Evolutionary conservation across 2,329 filamentous ascomycete species (phyloP), one percentile per base, ranked within the genome.

Genomic region (Aspergillus sp.): DNA sequence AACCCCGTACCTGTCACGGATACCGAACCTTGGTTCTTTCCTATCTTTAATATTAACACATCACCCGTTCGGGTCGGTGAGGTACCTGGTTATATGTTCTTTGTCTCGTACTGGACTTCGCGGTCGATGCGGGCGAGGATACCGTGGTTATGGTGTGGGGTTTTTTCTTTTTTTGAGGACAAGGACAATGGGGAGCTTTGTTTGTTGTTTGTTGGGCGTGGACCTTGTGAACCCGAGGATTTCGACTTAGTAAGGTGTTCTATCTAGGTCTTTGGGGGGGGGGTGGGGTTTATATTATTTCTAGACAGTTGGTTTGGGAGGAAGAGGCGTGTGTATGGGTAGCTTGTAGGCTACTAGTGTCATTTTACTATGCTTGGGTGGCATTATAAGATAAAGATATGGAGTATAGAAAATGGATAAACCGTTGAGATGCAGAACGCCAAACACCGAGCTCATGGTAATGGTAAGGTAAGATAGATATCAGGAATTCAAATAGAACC

Each of bases 401-500:
- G 49, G 49, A 14, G 29, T 56, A 20, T 42, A 31, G n/a, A 45
- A 18, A 50, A n/a, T 11, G 31, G 45, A 31, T 6, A 42, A 42
- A n/a, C 36, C 36, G 36, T 42, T 42, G 36, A 49, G 10, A 54
- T 49, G 29, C 36, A 49, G 18, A 71, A 71, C 69, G 67, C 69
- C 69, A 60, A 55, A 70, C 67, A 69, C 67, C 69, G 51, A 62
- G 63, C 67, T 67, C 54, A 67, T 61, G 56, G 24, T 58, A 55
- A 14, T 54, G 26, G 36, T 54, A 54, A 45, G 52, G n/a, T 26
- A 42, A 54, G 52, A 29, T 46, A 49, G 24, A 24, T 22, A 46
- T 46, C 16, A 42, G 36, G 16, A n/a, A 16, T 42, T 18, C 32
- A 16, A 52, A 39, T 11, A 52, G 39, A 52, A 52, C 39, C 57